These are phyloP conservation scores for Saccharomyces uvarum DNA, from an alignment of 1,139 yeast species.

Conservation along the genomic window DNA sequence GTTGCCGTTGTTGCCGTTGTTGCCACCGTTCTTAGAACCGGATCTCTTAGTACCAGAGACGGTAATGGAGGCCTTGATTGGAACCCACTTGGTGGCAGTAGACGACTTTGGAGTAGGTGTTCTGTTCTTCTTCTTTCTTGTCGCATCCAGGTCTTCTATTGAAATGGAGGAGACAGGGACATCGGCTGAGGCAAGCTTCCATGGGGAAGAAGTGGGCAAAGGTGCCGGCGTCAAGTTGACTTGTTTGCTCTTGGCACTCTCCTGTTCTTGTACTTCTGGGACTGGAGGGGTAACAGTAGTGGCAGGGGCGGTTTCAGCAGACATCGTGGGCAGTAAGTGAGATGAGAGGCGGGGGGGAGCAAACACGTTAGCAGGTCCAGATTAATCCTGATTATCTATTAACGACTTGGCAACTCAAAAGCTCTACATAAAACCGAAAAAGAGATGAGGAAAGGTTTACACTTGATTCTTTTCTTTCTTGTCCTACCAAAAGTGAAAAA, in stretches of 20 bases:
- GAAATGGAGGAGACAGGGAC: slow-evolving; percentile 29
- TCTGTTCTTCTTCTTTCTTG: slow-evolving; percentile 19
- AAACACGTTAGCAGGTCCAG: background rate
- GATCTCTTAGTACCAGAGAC: slow-evolving; percentile 16
- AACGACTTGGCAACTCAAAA: background rate
- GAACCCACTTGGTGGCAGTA: slow-evolving; percentile 80
- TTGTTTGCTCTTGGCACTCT: slow-evolving; percentile 13
- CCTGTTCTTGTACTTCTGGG: slow-evolving; percentile 8
- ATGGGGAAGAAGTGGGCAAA: slow-evolving; percentile 59
- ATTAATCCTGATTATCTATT: background rate
- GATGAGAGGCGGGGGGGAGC: no score
- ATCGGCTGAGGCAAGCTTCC: slow-evolving; percentile 44
- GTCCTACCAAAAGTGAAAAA: background rate
- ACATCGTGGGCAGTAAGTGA: slow-evolving; percentile 4
- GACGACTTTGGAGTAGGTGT: slow-evolving; percentile 42
- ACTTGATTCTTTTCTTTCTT: background rate
- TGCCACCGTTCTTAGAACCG: background rate
- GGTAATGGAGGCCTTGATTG: slow-evolving; percentile 63
- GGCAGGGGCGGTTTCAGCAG: slow-evolving; percentile 8
- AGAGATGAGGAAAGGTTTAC: background rate
- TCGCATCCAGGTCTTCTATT: slow-evolving; percentile 20
- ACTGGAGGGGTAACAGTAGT: slow-evolving; percentile 17
- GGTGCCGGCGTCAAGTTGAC: slow-evolving; percentile 64
- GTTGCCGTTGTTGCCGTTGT: slow-evolving; percentile 6
- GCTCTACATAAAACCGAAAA: background rate